phyloP scores from a whole-genome alignment of 139 green algal species.

The Desmodesmus armatus region DNA sequence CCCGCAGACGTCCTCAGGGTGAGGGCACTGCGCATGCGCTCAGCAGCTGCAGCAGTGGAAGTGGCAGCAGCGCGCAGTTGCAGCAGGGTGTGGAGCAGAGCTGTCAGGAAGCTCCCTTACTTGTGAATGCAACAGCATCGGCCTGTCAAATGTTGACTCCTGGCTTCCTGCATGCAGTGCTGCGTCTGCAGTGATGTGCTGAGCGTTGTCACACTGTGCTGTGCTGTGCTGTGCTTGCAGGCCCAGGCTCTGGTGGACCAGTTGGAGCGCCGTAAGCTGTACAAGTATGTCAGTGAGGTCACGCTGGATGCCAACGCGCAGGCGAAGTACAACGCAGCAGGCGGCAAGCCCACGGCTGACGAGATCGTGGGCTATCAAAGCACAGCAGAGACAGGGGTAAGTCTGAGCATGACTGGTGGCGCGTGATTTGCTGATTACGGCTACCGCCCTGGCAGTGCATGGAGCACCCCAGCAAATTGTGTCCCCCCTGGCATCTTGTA shows the following conservation, averaged over 20 bases:
- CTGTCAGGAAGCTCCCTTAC: too few species aligned
- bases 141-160: too few species aligned
- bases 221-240: constrained; percentile 41
- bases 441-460: too few species aligned
- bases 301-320: constrained; percentile 52
- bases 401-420: constrained; percentile 14
- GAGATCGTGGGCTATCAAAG: constrained; percentile 27
- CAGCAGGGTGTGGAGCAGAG: too few species aligned
- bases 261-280: constrained; percentile 74
- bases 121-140: too few species aligned
- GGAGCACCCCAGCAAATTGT: too few species aligned
- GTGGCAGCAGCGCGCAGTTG: too few species aligned
- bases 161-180: neutral
- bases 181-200: neutral
- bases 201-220: constrained; percentile 14
- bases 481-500: too few species aligned
- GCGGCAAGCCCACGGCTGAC: neutral
- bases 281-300: constrained; percentile 74
- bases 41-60: too few species aligned
- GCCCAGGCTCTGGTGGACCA: constrained; percentile 72
- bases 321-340: constrained; percentile 14
- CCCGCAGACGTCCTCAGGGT: neutral
- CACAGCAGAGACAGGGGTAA: constrained; percentile 20
- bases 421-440: too few species aligned
- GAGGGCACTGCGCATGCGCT: too few species aligned